Conservation (phyloP, 2,329 filamentous ascomycete genomes). For the Ophiostoma sp. region DNA sequence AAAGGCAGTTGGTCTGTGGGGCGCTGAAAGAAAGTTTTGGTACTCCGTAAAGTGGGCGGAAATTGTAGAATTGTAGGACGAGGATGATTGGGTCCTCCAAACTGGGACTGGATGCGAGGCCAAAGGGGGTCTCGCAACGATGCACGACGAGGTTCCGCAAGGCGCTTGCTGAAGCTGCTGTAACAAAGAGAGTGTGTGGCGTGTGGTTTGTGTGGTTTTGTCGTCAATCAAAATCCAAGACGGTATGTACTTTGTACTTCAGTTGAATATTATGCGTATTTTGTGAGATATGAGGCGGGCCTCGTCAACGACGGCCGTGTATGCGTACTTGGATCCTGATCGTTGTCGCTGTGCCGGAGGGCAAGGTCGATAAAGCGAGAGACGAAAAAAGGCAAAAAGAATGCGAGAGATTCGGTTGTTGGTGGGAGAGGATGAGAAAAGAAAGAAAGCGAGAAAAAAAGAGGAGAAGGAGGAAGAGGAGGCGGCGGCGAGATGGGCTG, state of each 20-base stretch:
- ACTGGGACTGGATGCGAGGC: constrained; percentile 28
- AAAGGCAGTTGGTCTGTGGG: constrained; percentile 27
- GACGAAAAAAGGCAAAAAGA: background rate
- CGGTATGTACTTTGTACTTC: background rate
- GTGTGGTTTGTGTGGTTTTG: background rate
- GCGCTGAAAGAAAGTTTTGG: constrained; percentile 25
- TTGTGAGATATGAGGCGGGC: constrained; percentile 17
- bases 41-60: constrained; percentile 34
- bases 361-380: background rate
- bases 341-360: background rate
- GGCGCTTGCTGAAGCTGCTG: constrained; percentile 30
- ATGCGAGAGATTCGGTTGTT: background rate
- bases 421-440: background rate
- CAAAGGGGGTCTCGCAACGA: constrained; percentile 14
- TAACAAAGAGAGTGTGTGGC: constrained; percentile 17
- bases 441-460: background rate
- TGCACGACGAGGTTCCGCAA: constrained; percentile 17
- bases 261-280: constrained; percentile 14
- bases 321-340: background rate
- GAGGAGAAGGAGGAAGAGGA: background rate
- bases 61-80: constrained; percentile 34
- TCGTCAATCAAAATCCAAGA: background rate
- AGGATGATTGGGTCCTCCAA: constrained; percentile 35
- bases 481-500: constrained; percentile 15
- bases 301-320: constrained; percentile 15